These are phyloP conservation scores for Geranomyces variabilis DNA, from an alignment of 192 early-diverging fungal species.

Conservation along the genomic window DNA sequence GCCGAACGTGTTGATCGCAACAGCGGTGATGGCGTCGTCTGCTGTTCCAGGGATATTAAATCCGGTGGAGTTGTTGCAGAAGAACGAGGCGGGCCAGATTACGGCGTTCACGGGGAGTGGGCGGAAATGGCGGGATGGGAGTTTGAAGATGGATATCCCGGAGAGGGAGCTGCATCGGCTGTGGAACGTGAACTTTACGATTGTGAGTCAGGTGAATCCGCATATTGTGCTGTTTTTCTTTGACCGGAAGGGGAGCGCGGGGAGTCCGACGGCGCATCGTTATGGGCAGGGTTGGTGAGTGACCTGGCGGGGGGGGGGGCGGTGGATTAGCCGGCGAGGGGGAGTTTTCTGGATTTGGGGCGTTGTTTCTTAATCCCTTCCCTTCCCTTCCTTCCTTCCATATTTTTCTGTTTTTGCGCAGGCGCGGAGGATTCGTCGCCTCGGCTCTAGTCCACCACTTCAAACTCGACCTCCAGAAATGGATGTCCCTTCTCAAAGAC, in stretches of 20 bases:
- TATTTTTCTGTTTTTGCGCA: neutral
- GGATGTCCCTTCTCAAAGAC: constrained; percentile 79
- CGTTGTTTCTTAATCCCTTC: too few relatives aligned
- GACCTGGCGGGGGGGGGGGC: too few relatives aligned
- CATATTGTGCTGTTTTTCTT: constrained; percentile 89
- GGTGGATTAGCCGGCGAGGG: too few relatives aligned
- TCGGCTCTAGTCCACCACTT: constrained; percentile 78
- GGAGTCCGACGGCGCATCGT: constrained; percentile 73
- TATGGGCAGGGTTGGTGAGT: constrained; percentile 68
- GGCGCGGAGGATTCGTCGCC: constrained; percentile 86
- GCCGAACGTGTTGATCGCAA: constrained; percentile 80
- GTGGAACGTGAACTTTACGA: constrained; percentile 84
- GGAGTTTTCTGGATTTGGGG: too few relatives aligned
- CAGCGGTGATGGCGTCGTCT: constrained; percentile 84
- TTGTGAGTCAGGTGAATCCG: constrained; percentile 87
- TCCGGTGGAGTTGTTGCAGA: constrained; percentile 81
- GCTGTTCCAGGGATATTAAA: constrained; percentile 84
- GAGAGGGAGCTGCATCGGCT: constrained; percentile 71
- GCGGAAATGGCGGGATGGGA: constrained; percentile 84
- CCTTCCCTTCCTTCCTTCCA: too few relatives aligned
- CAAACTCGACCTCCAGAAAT: constrained; percentile 85
- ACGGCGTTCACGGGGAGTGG: constrained; percentile 75
- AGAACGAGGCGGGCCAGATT: constrained; percentile 59
- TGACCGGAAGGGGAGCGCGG: constrained; percentile 73
- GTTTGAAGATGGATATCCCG: constrained; percentile 74